A percentile compares a stretch with the other conserved stretches of the same genome.
These are phyloP conservation scores for Ceriops decandra DNA, from an alignment of 345 rosid genomes.

Conservation along the genomic window DNA sequence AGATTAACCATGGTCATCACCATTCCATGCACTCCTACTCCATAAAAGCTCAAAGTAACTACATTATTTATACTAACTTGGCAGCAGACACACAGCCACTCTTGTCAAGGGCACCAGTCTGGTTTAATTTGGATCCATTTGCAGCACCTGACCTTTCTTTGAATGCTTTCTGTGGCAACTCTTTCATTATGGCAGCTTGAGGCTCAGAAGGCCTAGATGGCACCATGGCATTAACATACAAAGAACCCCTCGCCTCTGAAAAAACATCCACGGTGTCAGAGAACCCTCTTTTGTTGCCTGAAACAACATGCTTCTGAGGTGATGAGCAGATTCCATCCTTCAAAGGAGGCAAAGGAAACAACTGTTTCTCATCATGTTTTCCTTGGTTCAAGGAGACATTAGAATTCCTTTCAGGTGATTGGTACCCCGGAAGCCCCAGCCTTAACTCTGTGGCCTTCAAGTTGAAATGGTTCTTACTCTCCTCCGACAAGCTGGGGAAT, in stretches of 20 bases:
- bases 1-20: not conserved
- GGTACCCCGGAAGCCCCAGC: constrained; percentile 84
- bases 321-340: constrained; percentile 51
- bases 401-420: constrained; percentile 58
- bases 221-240: constrained; percentile 40
- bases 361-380: constrained; percentile 64
- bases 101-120: constrained; percentile 36
- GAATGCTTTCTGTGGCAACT: constrained; percentile 32
- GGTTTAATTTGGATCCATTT: constrained; percentile 25
- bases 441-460: constrained; percentile 81
- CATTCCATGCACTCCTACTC: not conserved
- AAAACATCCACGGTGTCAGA: constrained; percentile 68
- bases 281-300: constrained; percentile 82
- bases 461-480: constrained; percentile 54
- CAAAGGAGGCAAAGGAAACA: constrained; percentile 69
- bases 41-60: not conserved
- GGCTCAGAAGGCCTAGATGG: constrained; percentile 43
- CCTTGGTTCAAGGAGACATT: constrained; percentile 41
- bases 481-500: constrained; percentile 42
- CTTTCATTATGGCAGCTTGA: constrained; percentile 40
- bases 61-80: constrained; percentile 46
- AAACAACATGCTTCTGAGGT: constrained; percentile 45
- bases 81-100: constrained; percentile 59
- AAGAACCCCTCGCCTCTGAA: constrained; percentile 53
- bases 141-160: constrained; percentile 35